A percentile compares a stretch with the other conserved stretches of the same genome.
phyloP scores from a whole-genome alignment of 768 basidiomycete genomes.

The Mycena rosella region DNA sequence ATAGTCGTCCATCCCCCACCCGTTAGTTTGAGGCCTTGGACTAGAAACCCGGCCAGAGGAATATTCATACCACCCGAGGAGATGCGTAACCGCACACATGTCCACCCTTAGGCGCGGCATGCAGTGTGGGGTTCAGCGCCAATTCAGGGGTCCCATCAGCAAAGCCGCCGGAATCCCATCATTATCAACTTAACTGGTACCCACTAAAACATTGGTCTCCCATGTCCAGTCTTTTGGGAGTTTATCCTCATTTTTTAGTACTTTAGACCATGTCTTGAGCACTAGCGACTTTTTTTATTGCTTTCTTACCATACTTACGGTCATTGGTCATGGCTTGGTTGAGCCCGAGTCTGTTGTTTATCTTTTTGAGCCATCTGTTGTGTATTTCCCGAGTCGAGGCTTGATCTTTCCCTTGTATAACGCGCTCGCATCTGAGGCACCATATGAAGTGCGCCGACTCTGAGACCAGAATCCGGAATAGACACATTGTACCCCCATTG shows the following conservation, averaged over 20 bases:
- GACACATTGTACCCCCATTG: no score
- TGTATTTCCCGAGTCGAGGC: slow-evolving; percentile 4
- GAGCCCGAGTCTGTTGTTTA: neutral
- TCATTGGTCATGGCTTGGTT: slow-evolving; percentile 11
- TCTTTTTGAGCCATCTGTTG: slow-evolving; percentile 7
- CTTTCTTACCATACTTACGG: slow-evolving; percentile 5
- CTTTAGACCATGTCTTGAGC: slow-evolving; percentile 8
- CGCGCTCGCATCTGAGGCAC: slow-evolving; percentile 8
- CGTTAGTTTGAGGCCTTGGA: slow-evolving; percentile 18
- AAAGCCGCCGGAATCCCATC: neutral
- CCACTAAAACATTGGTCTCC: slow-evolving; percentile 22
- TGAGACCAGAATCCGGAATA: slow-evolving; percentile 1
- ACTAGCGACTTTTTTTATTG: neutral
- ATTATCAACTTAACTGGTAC: slow-evolving; percentile 4
- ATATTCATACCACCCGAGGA: slow-evolving; percentile 15
- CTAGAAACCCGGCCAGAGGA: slow-evolving; percentile 19
- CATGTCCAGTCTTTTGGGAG: slow-evolving; percentile 15
- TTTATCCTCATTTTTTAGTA: slow-evolving; percentile 4
- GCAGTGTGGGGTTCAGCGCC: slow-evolving; percentile 9
- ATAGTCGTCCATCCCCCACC: neutral
- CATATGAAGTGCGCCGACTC: slow-evolving; percentile 21
- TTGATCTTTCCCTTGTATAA: neutral
- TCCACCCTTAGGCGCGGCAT: neutral
- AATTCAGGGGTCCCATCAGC: neutral
- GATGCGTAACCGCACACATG: neutral